A percentile compares a stretch with the other conserved stretches of the same genome.
phyloP scores from a whole-genome alignment of 176 grass and related monocot genomes.

The Lolium rigidum region DNA sequence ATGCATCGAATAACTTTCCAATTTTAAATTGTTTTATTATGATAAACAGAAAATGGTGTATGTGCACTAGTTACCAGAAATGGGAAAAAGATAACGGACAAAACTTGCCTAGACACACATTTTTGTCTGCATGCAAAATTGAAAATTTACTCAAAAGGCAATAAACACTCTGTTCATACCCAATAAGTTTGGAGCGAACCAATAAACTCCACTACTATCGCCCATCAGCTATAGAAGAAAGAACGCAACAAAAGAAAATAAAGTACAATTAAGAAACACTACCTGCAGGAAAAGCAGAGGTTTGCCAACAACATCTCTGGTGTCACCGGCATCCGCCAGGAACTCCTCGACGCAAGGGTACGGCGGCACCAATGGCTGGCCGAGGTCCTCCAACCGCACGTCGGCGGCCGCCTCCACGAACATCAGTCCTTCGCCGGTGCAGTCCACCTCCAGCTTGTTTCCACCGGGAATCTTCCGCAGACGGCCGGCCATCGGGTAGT shows the following conservation, averaged over 20 bases:
- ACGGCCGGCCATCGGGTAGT: neutral
- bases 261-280: neutral
- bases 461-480: neutral
- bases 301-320: neutral
- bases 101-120: too few relatives aligned
- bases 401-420: neutral
- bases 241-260: neutral
- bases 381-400: constrained; percentile 5
- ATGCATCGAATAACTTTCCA: too few relatives aligned
- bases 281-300: constrained; percentile 6
- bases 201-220: too few relatives aligned
- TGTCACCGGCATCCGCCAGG: neutral
- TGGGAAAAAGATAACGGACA: too few relatives aligned
- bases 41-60: too few relatives aligned
- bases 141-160: too few relatives aligned
- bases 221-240: too few relatives aligned
- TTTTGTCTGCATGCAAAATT: too few relatives aligned
- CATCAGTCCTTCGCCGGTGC: neutral
- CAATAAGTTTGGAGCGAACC: too few relatives aligned
- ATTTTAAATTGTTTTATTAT: too few relatives aligned
- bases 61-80: too few relatives aligned
- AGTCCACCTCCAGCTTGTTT: constrained; percentile 12
- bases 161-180: too few relatives aligned
- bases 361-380: constrained; percentile 1
- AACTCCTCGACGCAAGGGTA: constrained; percentile 14